Evolutionary conservation across 768 basidiomycete species (phyloP).

Genomic region (Neoboletus brunneissimus): DNA sequence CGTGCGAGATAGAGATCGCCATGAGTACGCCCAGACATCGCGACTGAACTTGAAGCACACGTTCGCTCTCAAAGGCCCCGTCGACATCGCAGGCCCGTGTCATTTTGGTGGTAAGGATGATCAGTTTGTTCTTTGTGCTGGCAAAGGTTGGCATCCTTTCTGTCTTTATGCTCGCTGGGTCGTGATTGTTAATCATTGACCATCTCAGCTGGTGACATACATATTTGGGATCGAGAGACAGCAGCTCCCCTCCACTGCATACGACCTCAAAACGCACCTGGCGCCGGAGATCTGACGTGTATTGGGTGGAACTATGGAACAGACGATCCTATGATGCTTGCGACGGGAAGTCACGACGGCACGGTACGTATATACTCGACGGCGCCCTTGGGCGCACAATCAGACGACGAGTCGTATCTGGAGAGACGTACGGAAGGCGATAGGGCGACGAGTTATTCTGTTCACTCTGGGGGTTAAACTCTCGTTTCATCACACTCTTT

Average conservation of each 20-base stretch:
- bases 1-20: constrained; percentile 49
- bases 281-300: constrained; percentile 67
- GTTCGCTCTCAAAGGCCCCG: constrained; percentile 63
- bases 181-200: neutral
- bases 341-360: constrained; percentile 77
- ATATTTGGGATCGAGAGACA: constrained; percentile 85
- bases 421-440: constrained; percentile 26
- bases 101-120: constrained; percentile 81
- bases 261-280: constrained; percentile 49
- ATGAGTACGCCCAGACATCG: constrained; percentile 33
- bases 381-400: constrained; percentile 23
- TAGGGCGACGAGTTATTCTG: constrained; percentile 23
- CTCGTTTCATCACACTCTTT: neutral
- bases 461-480: constrained; percentile 28
- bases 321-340: constrained; percentile 51
- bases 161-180: neutral
- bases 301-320: constrained; percentile 76
- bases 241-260: constrained; percentile 70
- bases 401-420: constrained; percentile 26
- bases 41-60: constrained; percentile 53
- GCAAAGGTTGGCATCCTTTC: constrained; percentile 51
- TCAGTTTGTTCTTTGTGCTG: constrained; percentile 74
- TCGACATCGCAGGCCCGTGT: constrained; percentile 78
- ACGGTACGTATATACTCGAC: constrained; percentile 72
- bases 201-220: constrained; percentile 67